phyloP scores from a whole-genome alignment of 805 yeast species.

The Nakazawaea ishiwadae region DNA sequence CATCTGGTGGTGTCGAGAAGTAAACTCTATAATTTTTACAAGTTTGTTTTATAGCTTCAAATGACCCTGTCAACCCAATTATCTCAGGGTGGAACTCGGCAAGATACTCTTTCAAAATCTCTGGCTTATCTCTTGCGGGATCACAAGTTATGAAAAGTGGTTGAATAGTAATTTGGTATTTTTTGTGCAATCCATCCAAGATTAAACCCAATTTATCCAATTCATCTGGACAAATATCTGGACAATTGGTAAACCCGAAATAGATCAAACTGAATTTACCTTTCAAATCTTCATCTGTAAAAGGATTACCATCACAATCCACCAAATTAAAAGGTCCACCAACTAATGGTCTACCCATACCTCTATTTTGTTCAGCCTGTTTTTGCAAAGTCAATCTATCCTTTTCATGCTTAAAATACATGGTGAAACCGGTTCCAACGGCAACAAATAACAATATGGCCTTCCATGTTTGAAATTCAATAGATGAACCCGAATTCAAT shows the following conservation, averaged over 20 bases:
- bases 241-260: constrained; percentile 97
- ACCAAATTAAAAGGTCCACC: constrained; percentile 84
- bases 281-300: constrained; percentile 71
- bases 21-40: constrained; percentile 93
- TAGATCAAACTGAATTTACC: constrained; percentile 84
- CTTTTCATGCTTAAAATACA: constrained; percentile 72
- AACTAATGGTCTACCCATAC: constrained; percentile 86
- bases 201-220: constrained; percentile 84
- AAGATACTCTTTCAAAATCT: constrained; percentile 75
- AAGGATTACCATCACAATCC: constrained; percentile 65
- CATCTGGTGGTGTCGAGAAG: constrained; percentile 93
- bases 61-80: constrained; percentile 87
- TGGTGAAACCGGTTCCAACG: constrained; percentile 70
- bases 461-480: constrained; percentile 84
- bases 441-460: constrained; percentile 63
- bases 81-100: constrained; percentile 87
- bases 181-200: constrained; percentile 52
- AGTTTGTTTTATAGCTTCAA: constrained; percentile 74
- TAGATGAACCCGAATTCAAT: constrained; percentile 28
- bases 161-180: constrained; percentile 57
- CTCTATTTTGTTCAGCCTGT: constrained; percentile 81
- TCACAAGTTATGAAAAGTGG: constrained; percentile 95
- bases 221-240: constrained; percentile 98
- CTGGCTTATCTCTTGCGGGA: constrained; percentile 92
- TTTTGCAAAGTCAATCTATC: constrained; percentile 66